Conservation (phyloP, 2,329 filamentous ascomycete genomes). For the Arthrobotrys entomopaga region DNA sequence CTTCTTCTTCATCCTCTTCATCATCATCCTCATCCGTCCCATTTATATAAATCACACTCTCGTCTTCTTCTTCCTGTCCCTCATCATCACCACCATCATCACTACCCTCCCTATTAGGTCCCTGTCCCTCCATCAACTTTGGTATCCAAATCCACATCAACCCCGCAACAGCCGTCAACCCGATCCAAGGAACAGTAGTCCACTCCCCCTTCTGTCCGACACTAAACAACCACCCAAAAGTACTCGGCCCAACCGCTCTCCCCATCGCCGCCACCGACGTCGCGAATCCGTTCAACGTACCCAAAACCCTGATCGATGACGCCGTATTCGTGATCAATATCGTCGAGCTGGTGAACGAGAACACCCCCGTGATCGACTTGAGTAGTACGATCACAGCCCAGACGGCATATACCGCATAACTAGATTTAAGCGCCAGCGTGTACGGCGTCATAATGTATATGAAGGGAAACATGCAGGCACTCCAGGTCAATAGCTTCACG, state of each 20-base stretch:
- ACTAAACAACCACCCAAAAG: constrained; percentile 59
- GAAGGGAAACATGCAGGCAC: constrained; percentile 75
- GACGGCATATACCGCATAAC: constrained; percentile 67
- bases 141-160: constrained; percentile 50
- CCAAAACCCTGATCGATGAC: constrained; percentile 77
- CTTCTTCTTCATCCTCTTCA: constrained; percentile 2
- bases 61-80: constrained; percentile 2
- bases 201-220: constrained; percentile 30
- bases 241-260: constrained; percentile 79
- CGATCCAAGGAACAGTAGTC: constrained; percentile 43
- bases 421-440: constrained; percentile 69
- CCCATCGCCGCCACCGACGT: constrained; percentile 84
- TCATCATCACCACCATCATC: constrained; percentile 35
- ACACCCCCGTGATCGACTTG: constrained; percentile 80
- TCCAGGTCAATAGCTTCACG: constrained; percentile 76
- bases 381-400: constrained; percentile 74
- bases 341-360: constrained; percentile 87
- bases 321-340: constrained; percentile 92
- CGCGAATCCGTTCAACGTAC: constrained; percentile 89
- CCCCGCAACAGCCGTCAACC: constrained; percentile 23
- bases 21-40: constrained; percentile 11
- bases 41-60: constrained; percentile 9
- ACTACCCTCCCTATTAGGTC: constrained; percentile 19
- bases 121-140: constrained; percentile 31
- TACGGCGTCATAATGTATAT: constrained; percentile 86